A percentile compares a stretch with the other conserved stretches of the same genome.
Conservation (phyloP, 2,329 filamentous ascomycete genomes). For the Paracamarosporium sp. region DNA sequence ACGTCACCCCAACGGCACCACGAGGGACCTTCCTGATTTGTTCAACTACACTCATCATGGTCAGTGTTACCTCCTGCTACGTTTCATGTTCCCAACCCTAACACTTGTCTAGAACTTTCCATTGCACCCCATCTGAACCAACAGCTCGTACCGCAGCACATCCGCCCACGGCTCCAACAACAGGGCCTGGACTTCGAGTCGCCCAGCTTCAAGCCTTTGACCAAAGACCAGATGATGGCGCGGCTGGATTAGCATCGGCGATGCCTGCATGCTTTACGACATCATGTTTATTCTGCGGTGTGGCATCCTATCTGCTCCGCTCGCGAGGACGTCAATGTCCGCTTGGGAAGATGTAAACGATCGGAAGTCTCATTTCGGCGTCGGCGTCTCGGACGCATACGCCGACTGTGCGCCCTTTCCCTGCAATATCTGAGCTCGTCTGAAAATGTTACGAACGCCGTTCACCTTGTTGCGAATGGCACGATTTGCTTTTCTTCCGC, state of each 20-base stretch:
- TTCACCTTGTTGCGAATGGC: constrained; percentile 43
- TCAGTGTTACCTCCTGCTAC: constrained; percentile 56
- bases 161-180: constrained; percentile 74
- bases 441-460: constrained; percentile 46
- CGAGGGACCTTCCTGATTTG: constrained; percentile 82
- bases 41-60: constrained; percentile 96
- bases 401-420: constrained; percentile 42
- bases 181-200: constrained; percentile 86
- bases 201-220: constrained; percentile 81
- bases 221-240: constrained; percentile 96
- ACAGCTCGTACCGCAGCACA: constrained; percentile 84
- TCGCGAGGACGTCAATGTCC: constrained; percentile 39
- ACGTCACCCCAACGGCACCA: constrained; percentile 79
- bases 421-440: constrained; percentile 46
- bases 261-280: constrained; percentile 47
- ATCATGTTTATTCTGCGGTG: constrained; percentile 46
- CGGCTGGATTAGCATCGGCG: constrained; percentile 75
- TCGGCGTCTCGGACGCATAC: constrained; percentile 41
- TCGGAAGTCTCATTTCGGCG: constrained; percentile 45
- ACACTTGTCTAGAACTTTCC: constrained; percentile 76
- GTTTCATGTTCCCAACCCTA: constrained; percentile 13
- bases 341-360: constrained; percentile 38
- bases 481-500: constrained; percentile 40
- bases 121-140: constrained; percentile 88
- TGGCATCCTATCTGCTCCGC: constrained; percentile 42